phyloP scores from a whole-genome alignment of 208 protist genomes.

The Wallacemonas rigidus region DNA sequence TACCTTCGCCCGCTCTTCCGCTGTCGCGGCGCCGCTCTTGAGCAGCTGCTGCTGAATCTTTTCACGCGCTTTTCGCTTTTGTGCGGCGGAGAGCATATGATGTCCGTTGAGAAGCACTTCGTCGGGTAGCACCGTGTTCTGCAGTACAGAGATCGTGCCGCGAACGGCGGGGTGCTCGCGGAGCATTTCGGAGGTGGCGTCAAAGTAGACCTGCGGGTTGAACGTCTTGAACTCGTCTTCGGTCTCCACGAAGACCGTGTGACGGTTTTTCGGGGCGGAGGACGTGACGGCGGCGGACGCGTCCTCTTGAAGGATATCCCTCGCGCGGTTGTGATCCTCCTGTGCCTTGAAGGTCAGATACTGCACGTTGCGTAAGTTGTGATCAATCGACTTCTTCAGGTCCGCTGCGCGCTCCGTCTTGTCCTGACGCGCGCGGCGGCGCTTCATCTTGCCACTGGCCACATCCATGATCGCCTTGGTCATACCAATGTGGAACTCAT shows the following conservation, averaged over 20 bases:
- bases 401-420: slow-evolving; percentile 52
- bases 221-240: slow-evolving; percentile 84
- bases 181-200: slow-evolving; percentile 85
- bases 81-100: slow-evolving; percentile 66
- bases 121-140: slow-evolving; percentile 83
- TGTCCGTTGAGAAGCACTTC: slow-evolving; percentile 73
- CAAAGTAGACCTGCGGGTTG: slow-evolving; percentile 75
- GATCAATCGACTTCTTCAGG: slow-evolving; percentile 61
- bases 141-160: slow-evolving; percentile 64
- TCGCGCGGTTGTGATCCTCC: slow-evolving; percentile 55
- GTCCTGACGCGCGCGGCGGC: slow-evolving; percentile 28
- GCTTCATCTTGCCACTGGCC: slow-evolving; percentile 82
- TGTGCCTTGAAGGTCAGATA: slow-evolving; percentile 87
- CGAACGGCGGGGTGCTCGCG: slow-evolving; percentile 82
- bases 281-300: slow-evolving; percentile 64
- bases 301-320: slow-evolving; percentile 82
- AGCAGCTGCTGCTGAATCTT: slow-evolving; percentile 67
- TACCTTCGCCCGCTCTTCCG: slow-evolving; percentile 25
- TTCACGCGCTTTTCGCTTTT: slow-evolving; percentile 74
- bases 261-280: slow-evolving; percentile 71
- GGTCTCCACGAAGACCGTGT: slow-evolving; percentile 82
- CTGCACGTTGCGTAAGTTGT: slow-evolving; percentile 80
- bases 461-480: slow-evolving; percentile 89
- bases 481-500: slow-evolving; percentile 95
- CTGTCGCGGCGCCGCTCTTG: slow-evolving; percentile 29